Evolutionary conservation across 768 basidiomycete species (phyloP).

Genomic region (Cytidiella melzeri): DNA sequence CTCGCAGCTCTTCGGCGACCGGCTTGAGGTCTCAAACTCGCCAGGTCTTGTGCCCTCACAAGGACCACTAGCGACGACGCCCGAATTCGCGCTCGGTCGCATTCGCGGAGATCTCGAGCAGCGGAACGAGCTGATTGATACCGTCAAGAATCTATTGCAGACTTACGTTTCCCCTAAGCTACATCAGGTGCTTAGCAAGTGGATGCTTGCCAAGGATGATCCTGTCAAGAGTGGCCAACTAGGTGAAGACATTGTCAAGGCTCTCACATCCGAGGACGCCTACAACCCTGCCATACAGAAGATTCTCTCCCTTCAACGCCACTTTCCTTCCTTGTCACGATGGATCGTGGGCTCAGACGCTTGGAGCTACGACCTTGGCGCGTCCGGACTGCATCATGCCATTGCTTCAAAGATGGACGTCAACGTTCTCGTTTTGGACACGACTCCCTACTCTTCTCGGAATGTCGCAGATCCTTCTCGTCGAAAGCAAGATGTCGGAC

Average conservation of each 20-base stretch:
- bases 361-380: slow-evolving; percentile 96
- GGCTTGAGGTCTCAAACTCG: slow-evolving; percentile 81
- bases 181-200: slow-evolving; percentile 70
- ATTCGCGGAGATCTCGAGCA: slow-evolving; percentile 77
- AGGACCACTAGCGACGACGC: slow-evolving; percentile 78
- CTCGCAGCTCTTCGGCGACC: slow-evolving; percentile 67
- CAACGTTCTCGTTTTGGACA: slow-evolving; percentile 95
- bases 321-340: slow-evolving; percentile 64
- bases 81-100: slow-evolving; percentile 91
- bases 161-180: slow-evolving; percentile 44
- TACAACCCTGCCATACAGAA: slow-evolving; percentile 42
- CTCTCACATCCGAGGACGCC: slow-evolving; percentile 37
- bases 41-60: slow-evolving; percentile 65
- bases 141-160: slow-evolving; percentile 62
- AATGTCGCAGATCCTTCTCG: slow-evolving; percentile 62
- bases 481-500: slow-evolving; percentile 91
- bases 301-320: slow-evolving; percentile 52
- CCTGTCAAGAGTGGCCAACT: slow-evolving; percentile 50
- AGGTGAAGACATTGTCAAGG: slow-evolving; percentile 48
- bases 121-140: slow-evolving; percentile 57
- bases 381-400: slow-evolving; percentile 91
- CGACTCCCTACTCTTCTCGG: slow-evolving; percentile 79
- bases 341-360: slow-evolving; percentile 99
- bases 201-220: slow-evolving; percentile 75
- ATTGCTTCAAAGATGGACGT: slow-evolving; percentile 87